Evolutionary conservation across 768 basidiomycete genomes (phyloP).

Genomic region (Sarcodon sp.): DNA sequence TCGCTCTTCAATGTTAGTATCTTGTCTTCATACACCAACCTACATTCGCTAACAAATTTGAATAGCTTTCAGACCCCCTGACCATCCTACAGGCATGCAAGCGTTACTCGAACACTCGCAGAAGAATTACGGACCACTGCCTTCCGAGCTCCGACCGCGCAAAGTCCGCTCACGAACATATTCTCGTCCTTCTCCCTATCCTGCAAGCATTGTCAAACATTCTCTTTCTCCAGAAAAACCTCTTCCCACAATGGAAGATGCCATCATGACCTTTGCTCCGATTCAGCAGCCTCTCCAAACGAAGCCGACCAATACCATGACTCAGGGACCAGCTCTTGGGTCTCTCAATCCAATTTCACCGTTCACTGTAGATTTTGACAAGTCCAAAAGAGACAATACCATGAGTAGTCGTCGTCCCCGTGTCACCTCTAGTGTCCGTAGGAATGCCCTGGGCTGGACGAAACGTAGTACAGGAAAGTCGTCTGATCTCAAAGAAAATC

Average conservation of each 20-base stretch:
- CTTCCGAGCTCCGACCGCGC: conserved; percentile 52
- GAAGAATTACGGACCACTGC: conserved; percentile 60
- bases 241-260: conserved; percentile 14
- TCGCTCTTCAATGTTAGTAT: conserved; percentile 56
- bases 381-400: conserved; percentile 22
- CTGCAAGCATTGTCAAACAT: conserved; percentile 33
- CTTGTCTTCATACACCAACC: background rate
- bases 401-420: conserved; percentile 28
- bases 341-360: conserved; percentile 31
- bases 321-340: conserved; percentile 23
- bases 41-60: conserved; percentile 3
- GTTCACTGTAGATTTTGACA: conserved; percentile 19
- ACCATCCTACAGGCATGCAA: conserved; percentile 51
- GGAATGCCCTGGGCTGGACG: conserved; percentile 48
- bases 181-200: conserved; percentile 67
- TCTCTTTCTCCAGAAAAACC: conserved; percentile 30
- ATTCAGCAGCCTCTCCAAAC: conserved; percentile 9
- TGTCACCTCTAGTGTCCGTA: conserved; percentile 40
- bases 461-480: conserved; percentile 45
- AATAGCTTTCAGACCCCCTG: conserved; percentile 61
- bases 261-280: conserved; percentile 6
- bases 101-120: conserved; percentile 64
- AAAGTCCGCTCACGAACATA: conserved; percentile 54
- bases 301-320: conserved; percentile 18
- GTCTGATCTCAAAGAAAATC: conserved; percentile 32